Evolutionary conservation across 129 eudicot species (phyloP).

Genomic region (Flaveria bidentis): DNA sequence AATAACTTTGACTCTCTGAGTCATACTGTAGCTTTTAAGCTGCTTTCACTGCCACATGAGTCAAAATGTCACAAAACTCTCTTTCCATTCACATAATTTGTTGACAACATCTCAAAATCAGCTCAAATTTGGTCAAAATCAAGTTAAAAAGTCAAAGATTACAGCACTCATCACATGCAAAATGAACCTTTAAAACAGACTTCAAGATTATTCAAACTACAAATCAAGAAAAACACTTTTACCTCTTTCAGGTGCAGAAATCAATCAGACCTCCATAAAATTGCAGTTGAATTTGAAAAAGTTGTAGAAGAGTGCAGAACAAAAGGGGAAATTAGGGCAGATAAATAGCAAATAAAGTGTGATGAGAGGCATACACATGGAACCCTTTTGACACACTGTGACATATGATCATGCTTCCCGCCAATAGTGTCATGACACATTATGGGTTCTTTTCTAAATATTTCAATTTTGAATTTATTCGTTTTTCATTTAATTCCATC

Average conservation of each 20-base stretch:
- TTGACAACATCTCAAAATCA: neutral
- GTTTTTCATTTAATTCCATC: neutral
- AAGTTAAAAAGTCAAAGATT: neutral
- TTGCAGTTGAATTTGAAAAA: neutral
- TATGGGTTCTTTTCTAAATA: neutral
- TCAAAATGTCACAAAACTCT: slow-evolving; percentile 1
- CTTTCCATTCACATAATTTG: neutral
- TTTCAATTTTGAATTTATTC: neutral
- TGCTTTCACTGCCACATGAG: neutral
- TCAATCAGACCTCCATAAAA: neutral
- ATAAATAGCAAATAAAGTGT: slow-evolving; percentile 25
- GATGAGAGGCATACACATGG: slow-evolving; percentile 20
- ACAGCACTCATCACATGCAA: neutral
- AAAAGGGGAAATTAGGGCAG: neutral
- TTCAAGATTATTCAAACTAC: neutral
- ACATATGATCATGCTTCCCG: slow-evolving; percentile 19
- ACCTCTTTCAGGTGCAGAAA: slow-evolving; percentile 19
- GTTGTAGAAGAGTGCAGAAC: neutral
- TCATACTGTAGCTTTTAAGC: neutral
- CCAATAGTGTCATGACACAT: slow-evolving; percentile 24
- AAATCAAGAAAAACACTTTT: neutral
- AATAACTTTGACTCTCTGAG: slow-evolving; percentile 8
- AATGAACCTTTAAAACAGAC: neutral
- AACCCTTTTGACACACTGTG: slow-evolving; percentile 15
- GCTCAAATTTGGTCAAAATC: slow-evolving; percentile 1